phyloP scores from a whole-genome alignment of 139 green algal genomes.

The Picochlorum sp. region DNA sequence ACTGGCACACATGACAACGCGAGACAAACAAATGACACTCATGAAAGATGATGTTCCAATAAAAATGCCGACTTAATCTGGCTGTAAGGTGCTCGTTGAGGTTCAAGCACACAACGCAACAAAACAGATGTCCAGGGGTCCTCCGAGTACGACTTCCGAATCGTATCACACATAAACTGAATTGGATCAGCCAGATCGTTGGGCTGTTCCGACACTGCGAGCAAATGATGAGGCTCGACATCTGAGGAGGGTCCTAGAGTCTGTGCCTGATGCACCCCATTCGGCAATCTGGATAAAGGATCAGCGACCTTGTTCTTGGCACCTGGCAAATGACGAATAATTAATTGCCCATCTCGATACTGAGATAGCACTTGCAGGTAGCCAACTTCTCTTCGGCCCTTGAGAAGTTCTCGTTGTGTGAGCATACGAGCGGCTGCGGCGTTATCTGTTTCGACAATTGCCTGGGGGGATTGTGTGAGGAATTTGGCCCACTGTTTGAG shows the following conservation, averaged over 20 bases:
- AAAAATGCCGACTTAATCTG: too few relatives aligned
- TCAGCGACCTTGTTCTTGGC: constrained; percentile 36
- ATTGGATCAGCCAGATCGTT: too few relatives aligned
- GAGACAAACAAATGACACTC: background rate
- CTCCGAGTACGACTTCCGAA: too few relatives aligned
- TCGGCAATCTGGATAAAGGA: constrained; percentile 3
- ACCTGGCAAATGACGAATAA: constrained; percentile 26
- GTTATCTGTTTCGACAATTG: constrained; percentile 31
- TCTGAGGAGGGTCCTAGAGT: too few relatives aligned
- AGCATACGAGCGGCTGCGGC: constrained; percentile 18
- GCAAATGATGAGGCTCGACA: too few relatives aligned
- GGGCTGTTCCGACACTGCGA: too few relatives aligned
- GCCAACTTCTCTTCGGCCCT: background rate
- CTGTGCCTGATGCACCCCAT: too few relatives aligned
- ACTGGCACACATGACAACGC: background rate
- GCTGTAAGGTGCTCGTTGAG: too few relatives aligned
- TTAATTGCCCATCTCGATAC: constrained; percentile 11
- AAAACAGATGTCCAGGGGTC: too few relatives aligned
- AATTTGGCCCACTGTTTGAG: constrained; percentile 31
- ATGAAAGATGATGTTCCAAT: too few relatives aligned
- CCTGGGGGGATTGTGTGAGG: constrained; percentile 5
- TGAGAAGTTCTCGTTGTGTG: background rate
- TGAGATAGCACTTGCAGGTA: constrained; percentile 18
- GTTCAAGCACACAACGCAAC: too few relatives aligned
- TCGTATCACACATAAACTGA: too few relatives aligned